Conservation (phyloP, 306 rosid species). For the Betula pendula region DNA sequence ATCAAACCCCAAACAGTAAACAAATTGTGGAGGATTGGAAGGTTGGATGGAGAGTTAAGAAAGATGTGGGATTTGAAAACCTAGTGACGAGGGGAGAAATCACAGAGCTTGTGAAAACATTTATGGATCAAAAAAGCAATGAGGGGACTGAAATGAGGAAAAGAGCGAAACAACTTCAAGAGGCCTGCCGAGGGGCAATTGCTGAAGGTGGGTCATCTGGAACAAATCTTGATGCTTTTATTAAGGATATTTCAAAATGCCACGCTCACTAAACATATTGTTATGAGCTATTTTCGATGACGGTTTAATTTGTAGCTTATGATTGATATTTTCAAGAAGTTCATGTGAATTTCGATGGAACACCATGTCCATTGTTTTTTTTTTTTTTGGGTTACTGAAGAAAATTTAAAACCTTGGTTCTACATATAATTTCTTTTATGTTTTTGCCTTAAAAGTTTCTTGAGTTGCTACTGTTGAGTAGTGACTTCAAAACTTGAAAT, state of each 20-base stretch:
- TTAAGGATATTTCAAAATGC: slow-evolving; percentile 10
- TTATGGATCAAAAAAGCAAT: slow-evolving; percentile 34
- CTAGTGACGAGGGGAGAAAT: slow-evolving; percentile 39
- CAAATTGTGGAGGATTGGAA: slow-evolving; percentile 49
- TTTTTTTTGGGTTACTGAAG: too few relatives aligned
- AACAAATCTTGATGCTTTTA: slow-evolving; percentile 31
- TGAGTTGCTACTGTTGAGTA: too few relatives aligned
- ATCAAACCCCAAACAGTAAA: slow-evolving; percentile 46
- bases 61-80: neutral
- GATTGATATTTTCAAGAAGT: too few relatives aligned
- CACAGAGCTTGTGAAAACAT: slow-evolving; percentile 14
- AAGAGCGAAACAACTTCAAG: slow-evolving; percentile 22
- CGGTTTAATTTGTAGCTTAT: too few relatives aligned
- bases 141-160: slow-evolving; percentile 24
- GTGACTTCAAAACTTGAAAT: too few relatives aligned
- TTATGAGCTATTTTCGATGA: neutral
- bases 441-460: too few relatives aligned
- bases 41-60: slow-evolving; percentile 42
- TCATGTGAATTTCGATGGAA: too few relatives aligned
- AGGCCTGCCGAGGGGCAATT: slow-evolving; percentile 27
- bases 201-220: slow-evolving; percentile 41
- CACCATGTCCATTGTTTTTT: too few relatives aligned
- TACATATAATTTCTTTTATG: too few relatives aligned
- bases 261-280: neutral
- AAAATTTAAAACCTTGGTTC: too few relatives aligned